phyloP scores from a whole-genome alignment of 768 basidiomycete genomes.

The Tubosaeta sp. region DNA sequence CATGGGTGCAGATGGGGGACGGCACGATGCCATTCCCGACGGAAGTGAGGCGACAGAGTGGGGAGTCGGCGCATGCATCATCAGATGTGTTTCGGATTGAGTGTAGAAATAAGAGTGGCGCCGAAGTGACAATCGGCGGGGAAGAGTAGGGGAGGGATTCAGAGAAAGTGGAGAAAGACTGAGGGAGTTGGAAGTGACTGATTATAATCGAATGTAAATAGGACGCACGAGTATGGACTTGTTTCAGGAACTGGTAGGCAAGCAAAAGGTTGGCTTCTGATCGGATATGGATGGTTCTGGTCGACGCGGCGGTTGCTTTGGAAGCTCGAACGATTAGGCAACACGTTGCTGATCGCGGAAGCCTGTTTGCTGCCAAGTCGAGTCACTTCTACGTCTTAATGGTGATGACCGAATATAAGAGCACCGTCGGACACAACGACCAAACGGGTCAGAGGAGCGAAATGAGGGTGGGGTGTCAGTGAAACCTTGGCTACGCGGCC shows the following conservation, averaged over 20 bases:
- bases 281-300: neutral
- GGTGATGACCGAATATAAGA: neutral
- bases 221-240: constrained; percentile 10
- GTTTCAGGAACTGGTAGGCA: constrained; percentile 9
- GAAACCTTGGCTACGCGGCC: neutral
- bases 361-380: neutral
- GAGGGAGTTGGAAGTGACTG: neutral
- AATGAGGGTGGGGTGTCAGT: neutral
- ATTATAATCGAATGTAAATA: neutral
- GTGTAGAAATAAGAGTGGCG: neutral
- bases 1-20: constrained; percentile 40
- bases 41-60: constrained; percentile 10
- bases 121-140: neutral
- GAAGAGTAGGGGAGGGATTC: neutral
- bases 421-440: neutral
- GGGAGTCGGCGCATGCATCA: constrained; percentile 25
- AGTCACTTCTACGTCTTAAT: no score
- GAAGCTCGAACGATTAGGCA: constrained; percentile 2
- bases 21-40: constrained; percentile 17
- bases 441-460: neutral
- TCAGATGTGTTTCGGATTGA: constrained; percentile 1
- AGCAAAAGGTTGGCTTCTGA: neutral
- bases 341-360: neutral
- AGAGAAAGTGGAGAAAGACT: constrained; percentile 4
- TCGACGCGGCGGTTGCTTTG: neutral